These are phyloP conservation scores for Phoenix roebelenii DNA, from an alignment of 176 grass and related monocot genomes.

Conservation along the genomic window DNA sequence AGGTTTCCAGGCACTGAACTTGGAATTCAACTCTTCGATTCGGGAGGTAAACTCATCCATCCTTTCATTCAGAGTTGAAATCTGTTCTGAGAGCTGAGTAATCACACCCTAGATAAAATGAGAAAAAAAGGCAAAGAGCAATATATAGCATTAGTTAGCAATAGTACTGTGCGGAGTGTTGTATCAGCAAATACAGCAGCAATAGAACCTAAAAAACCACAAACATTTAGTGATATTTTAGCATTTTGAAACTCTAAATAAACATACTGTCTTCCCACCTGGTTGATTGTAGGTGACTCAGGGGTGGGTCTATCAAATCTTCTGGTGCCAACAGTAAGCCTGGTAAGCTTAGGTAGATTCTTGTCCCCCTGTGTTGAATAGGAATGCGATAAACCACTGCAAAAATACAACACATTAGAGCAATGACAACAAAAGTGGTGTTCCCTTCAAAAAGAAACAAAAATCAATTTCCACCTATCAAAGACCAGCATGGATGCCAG, in stretches of 20 bases:
- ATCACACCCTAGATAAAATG: constrained; percentile 51
- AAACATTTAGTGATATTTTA: background rate
- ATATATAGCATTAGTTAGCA: background rate
- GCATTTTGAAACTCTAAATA: constrained; percentile 3
- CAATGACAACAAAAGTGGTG: too few relatives aligned
- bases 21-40: constrained; percentile 81
- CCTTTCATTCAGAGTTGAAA: constrained; percentile 84
- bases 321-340: constrained; percentile 58
- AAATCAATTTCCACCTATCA: too few relatives aligned
- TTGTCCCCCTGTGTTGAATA: constrained; percentile 80
- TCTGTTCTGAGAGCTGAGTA: constrained; percentile 81
- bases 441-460: too few relatives aligned
- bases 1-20: constrained; percentile 41
- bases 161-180: too few relatives aligned
- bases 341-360: constrained; percentile 76
- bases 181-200: too few relatives aligned
- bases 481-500: too few relatives aligned
- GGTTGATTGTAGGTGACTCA: constrained; percentile 52
- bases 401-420: too few relatives aligned
- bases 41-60: constrained; percentile 88
- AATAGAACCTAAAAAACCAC: too few relatives aligned
- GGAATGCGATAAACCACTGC: constrained; percentile 83
- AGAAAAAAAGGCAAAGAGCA: background rate
- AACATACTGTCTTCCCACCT: constrained; percentile 24
- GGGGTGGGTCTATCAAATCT: constrained; percentile 49